phyloP scores from a whole-genome alignment of 73 alveolate species.

The Paramecium caudatum region DNA sequence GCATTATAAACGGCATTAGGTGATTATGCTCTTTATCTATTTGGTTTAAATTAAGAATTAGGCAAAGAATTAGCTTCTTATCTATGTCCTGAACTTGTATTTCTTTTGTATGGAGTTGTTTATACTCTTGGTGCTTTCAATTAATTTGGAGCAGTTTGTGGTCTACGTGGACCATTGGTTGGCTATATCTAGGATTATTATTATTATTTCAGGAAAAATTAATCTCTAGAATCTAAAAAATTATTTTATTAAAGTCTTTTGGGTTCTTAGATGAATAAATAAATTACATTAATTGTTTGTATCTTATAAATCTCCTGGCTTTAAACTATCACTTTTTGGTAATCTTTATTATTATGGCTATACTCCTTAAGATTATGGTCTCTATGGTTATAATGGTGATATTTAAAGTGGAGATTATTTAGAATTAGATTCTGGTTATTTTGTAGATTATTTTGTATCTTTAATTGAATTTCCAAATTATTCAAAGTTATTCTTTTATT shows the following conservation, averaged over 20 bases:
- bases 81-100: conserved; percentile 10
- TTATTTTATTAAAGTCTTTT: conserved; percentile 8
- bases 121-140: conserved; percentile 35
- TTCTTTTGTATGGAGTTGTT: conserved; percentile 60
- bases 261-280: background rate
- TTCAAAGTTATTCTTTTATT: too few species aligned
- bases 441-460: background rate
- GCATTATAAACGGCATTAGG: conserved; percentile 49
- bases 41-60: conserved; percentile 41
- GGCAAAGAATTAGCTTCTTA: conserved; percentile 18
- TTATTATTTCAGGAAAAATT: conserved; percentile 9
- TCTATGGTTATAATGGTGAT: background rate
- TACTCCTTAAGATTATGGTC: conserved; percentile 37
- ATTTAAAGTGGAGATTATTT: background rate
- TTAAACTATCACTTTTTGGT: conserved; percentile 13
- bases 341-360: background rate
- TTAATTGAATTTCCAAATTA: too few species aligned
- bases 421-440: background rate
- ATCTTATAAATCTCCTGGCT: background rate
- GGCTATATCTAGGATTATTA: background rate
- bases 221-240: conserved; percentile 53
- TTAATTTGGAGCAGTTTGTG: conserved; percentile 62
- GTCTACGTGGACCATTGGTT: conserved; percentile 26
- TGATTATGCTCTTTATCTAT: conserved; percentile 65
- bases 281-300: background rate